Conservation (phyloP, 1,284 basidiomycete genomes). For the Rhizoctonia solani region DNA sequence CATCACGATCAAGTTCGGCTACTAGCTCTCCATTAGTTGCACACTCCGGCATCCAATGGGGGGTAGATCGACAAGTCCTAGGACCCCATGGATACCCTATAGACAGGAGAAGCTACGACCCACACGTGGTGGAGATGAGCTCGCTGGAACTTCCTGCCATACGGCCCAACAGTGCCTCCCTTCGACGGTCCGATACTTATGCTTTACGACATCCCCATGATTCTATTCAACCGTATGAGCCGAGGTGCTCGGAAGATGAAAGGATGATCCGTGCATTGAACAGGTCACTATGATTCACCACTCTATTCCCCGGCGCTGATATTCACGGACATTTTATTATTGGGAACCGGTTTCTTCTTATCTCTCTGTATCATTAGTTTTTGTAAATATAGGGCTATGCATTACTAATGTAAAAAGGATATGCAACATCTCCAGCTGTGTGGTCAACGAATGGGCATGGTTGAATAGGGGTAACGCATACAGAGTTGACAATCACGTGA, state of each 20-base stretch:
- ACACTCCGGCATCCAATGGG: conserved; percentile 35
- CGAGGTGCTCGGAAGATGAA: conserved; percentile 62
- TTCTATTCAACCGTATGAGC: conserved; percentile 46
- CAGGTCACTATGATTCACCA: conserved; percentile 43
- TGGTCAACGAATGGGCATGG: not conserved
- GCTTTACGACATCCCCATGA: conserved; percentile 26
- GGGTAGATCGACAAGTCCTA: conserved; percentile 7
- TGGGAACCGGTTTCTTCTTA: not conserved
- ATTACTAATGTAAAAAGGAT: not conserved
- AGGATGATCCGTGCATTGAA: conserved; percentile 66
- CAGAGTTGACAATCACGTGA: not conserved
- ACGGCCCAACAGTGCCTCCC: conserved; percentile 11
- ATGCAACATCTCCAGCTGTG: not conserved
- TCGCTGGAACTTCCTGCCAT: conserved; percentile 14
- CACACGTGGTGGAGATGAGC: conserved; percentile 4
- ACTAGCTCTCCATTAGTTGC: conserved; percentile 35
- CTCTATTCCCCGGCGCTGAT: not conserved
- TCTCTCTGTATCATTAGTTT: conserved; percentile 29
- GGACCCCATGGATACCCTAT: not conserved
- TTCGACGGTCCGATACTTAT: conserved; percentile 4
- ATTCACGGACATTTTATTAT: conserved; percentile 12
- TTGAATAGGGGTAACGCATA: not conserved
- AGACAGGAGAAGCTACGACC: conserved; percentile 9
- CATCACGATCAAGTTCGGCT: conserved; percentile 40
- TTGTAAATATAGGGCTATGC: conserved; percentile 18